Evolutionary conservation across 148 eudicot species (phyloP), one percentile per base, ranked within the genome.

Genomic region (Mesembryanthemum crystallinum): DNA sequence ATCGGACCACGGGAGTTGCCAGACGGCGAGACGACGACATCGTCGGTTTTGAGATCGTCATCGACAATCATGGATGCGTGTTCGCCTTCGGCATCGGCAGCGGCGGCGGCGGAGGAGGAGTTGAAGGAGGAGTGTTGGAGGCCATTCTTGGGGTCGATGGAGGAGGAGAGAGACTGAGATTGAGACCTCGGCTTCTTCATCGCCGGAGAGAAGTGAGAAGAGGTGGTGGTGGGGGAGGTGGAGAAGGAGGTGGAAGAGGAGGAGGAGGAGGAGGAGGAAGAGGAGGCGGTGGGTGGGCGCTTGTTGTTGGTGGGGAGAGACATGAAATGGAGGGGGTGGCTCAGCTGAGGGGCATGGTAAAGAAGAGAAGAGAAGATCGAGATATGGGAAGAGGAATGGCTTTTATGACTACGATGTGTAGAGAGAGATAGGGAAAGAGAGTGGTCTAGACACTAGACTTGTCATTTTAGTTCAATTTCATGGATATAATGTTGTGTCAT

Each of bases 141-240:
- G 47, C 71, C 82, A 7, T 69, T 80, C 33, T 73, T 73, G 65
- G 72, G 1, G 77, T 78, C 76, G 11, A 72, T 39, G 24, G 72
- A 8, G 30, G 51, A 23, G 52, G 70, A 67, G 70, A 10, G 18
- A 25, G 77, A 51, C 43, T 39, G 76, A 43, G 71, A 68, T 25
- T 80, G 76, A 43, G 71, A 68, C 33, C 76, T 81, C 33, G 69
- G 49, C 35, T 81, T 81, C 74, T 81, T 81, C 83, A 76, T 81
- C 55, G 80, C 21, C 55, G 80, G 77, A 7, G 70, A 68, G 17
- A 30, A 72, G 0, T 49, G 21, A 13, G 75, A 7, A n/a, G n/a
- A 1, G 8, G 72, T 12, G 52, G 59, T 7, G 71, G 59, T 1
- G 43, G 61, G 4, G 59, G 43, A 1, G 73, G 49, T 1, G 59